Percentiles rank a stretch among this genome's conserved stretches.
Conservation (phyloP, 208 protist genomes). For the Blastocrithidia nonstop region DNA sequence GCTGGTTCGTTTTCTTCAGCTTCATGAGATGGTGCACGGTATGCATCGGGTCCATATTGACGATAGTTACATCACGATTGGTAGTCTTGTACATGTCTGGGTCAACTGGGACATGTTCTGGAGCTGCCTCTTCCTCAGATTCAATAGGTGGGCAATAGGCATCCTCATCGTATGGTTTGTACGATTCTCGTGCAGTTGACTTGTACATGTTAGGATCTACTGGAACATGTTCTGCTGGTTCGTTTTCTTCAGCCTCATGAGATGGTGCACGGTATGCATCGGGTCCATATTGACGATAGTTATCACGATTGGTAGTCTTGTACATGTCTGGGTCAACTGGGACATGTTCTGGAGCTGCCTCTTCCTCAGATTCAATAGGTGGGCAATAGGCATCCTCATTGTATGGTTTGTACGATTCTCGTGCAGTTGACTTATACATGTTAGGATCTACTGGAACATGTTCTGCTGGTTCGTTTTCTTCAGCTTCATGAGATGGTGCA, state of each 20-base stretch:
- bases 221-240: too few relatives aligned
- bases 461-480: constrained; percentile 3
- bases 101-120: constrained; percentile 11
- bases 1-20: constrained; percentile 5
- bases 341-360: too few relatives aligned
- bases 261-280: too few relatives aligned
- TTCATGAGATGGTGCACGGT: constrained; percentile 2
- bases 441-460: constrained; percentile 17
- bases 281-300: too few relatives aligned
- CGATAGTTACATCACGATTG: constrained; percentile 4
- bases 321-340: too few relatives aligned
- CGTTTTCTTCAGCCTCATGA: too few relatives aligned
- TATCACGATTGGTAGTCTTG: too few relatives aligned
- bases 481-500: constrained; percentile 3
- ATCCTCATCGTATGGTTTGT: too few relatives aligned
- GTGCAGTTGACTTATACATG: constrained; percentile 36
- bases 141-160: constrained; percentile 5
- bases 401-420: constrained; percentile 24
- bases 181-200: too few relatives aligned
- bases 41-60: constrained; percentile 6
- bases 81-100: constrained; percentile 47
- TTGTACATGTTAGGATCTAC: too few relatives aligned
- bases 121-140: constrained; percentile 5
- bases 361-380: too few relatives aligned
- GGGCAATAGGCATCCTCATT: too few relatives aligned